Conservation (phyloP, 257 asterid genomes). For the Nicotiana knightiana region DNA sequence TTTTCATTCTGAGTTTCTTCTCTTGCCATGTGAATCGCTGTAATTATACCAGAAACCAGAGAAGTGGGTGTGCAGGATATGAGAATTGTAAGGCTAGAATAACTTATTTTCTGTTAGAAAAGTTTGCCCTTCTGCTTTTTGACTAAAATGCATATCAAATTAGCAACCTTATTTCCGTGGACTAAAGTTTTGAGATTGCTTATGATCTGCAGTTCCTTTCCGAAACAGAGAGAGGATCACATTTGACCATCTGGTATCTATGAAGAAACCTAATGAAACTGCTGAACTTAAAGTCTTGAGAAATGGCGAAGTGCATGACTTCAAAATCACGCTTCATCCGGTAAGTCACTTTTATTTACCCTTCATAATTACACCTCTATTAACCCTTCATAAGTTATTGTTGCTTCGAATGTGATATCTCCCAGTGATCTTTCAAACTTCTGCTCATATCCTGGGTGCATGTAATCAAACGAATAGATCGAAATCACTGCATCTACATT, state of each 20-base stretch:
- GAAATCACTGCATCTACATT: not conserved
- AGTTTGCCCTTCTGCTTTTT: not conserved
- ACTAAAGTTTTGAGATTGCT: not conserved
- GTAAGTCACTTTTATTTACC: slow-evolving; percentile 43
- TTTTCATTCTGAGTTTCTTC: not conserved
- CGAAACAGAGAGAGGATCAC: slow-evolving; percentile 93
- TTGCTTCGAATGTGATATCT: not conserved
- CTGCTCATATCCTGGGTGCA: not conserved
- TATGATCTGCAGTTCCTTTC: slow-evolving; percentile 61
- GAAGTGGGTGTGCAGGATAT: not conserved
- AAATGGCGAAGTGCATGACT: slow-evolving; percentile 66
- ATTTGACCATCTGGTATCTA: slow-evolving; percentile 91
- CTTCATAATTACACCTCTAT: not conserved
- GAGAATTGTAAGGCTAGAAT: slow-evolving; percentile 2
- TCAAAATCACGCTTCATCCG: slow-evolving; percentile 63
- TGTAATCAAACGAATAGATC: not conserved
- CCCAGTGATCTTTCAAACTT: not conserved
- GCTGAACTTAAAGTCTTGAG: slow-evolving; percentile 70
- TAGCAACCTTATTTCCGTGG: not conserved
- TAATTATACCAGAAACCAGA: not conserved
- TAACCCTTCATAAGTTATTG: not conserved
- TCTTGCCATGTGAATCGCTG: not conserved
- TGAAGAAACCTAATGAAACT: slow-evolving; percentile 95
- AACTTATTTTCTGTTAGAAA: not conserved
- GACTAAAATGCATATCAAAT: not conserved